These are phyloP conservation scores for Mycena sanguinolenta DNA, from an alignment of 768 basidiomycete genomes.

Conservation along the genomic window DNA sequence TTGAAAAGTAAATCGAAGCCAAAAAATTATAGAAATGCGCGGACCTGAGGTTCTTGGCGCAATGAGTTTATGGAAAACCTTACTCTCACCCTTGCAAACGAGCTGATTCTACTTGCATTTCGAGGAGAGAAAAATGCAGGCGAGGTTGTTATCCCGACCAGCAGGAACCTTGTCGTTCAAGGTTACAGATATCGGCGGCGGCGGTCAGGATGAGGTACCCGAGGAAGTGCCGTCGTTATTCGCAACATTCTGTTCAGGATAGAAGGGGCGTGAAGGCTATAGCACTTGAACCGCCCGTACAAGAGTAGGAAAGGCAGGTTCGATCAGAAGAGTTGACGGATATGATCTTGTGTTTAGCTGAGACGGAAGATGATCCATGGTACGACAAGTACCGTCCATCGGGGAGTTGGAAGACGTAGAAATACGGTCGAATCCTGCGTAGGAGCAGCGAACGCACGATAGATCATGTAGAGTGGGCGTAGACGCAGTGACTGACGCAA, in stretches of 20 bases:
- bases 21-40: background rate
- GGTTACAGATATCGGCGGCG: background rate
- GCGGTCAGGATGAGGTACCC: background rate
- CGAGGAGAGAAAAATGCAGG: background rate
- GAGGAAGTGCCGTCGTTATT: background rate
- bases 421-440: too few species aligned
- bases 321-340: background rate
- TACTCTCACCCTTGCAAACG: background rate
- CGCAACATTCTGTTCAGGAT: background rate
- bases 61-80: background rate
- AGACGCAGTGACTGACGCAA: too few species aligned
- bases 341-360: background rate
- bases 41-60: background rate
- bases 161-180: background rate
- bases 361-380: too few species aligned
- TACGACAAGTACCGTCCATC: too few species aligned
- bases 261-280: background rate
- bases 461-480: too few species aligned
- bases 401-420: too few species aligned
- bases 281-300: background rate
- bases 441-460: too few species aligned
- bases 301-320: background rate
- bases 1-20: background rate
- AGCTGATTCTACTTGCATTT: too few species aligned
- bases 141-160: background rate